Evolutionary conservation across 805 yeast species (phyloP), one percentile per base, ranked within the genome.

Genomic region (Candida insectalens): DNA sequence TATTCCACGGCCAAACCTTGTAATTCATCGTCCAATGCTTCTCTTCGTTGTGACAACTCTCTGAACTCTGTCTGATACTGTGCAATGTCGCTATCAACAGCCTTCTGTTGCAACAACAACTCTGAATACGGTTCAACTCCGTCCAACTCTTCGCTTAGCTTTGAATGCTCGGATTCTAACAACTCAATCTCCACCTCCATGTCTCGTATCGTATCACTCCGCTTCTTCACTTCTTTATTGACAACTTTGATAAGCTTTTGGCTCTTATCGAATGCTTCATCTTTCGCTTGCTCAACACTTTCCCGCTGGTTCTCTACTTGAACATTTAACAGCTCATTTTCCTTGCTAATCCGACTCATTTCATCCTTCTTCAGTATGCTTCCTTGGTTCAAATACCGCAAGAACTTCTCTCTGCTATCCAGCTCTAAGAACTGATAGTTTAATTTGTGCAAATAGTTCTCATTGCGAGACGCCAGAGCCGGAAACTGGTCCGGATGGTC

Each of bases 351-450:
- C 3, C 39, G 33, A 7, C 38, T 38, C 32, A 50, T 44, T 19
- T 53, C 53, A 2, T 42, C 32, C 6, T 38, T 43, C 23, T 49
- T 40, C 27, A 47, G 30, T 14, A 43, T 45, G 10, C 44, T 45
- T 6, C 56, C 56, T 33, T 54, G 60, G 9, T 73, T 57, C 7
- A 80, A 55, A 19, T 62, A 58, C 25, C 81, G 55, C 25, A 81
- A 55, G 51, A 81, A 80, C 50, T 71, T 69, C 42, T 78, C 83
- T 40, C 81, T 71, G 4, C 85, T 68, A 41, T 78, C 87, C 45
- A 78, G 82, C 49, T 81, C 89, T 27, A 78, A 50, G 47, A 75
- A 81, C 36, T 76, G 68, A 40, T 77, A 77, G 44, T 77, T 75
- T 27, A 79, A 57, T 37, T 77, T 67, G 13, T 69, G 65, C 38